These are phyloP conservation scores for Podaxis sp. DNA, from an alignment of 768 basidiomycete species.

Conservation along the genomic window DNA sequence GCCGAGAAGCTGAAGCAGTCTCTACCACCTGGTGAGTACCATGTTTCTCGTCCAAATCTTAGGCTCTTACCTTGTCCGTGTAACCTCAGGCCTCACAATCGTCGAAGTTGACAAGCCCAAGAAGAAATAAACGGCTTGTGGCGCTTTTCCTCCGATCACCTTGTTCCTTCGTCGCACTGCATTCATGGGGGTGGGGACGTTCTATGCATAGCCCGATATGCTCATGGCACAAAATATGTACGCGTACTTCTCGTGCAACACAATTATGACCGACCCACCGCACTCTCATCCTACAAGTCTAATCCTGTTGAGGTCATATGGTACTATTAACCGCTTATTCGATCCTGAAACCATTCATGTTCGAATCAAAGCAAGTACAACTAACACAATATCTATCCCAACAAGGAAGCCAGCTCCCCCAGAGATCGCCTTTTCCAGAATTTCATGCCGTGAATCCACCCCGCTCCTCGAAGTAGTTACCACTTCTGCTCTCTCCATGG, in stretches of 20 bases:
- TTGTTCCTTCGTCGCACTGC: slow-evolving; percentile 6
- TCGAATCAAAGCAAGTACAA: slow-evolving; percentile 5
- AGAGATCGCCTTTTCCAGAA: slow-evolving; percentile 20
- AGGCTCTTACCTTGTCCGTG: neutral
- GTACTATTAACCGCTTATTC: neutral
- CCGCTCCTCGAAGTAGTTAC: slow-evolving; percentile 13
- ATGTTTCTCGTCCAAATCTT: neutral
- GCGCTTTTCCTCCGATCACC: slow-evolving; percentile 16
- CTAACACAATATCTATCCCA: slow-evolving; percentile 14
- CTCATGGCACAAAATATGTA: slow-evolving; percentile 9
- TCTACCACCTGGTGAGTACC: slow-evolving; percentile 84
- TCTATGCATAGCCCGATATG: slow-evolving; percentile 18
- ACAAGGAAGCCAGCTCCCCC: slow-evolving; percentile 23
- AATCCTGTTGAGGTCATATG: neutral
- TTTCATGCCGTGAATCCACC: slow-evolving; percentile 9
- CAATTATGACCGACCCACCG: slow-evolving; percentile 1
- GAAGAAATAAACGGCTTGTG: slow-evolving; percentile 61
- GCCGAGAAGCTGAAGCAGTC: slow-evolving; percentile 96
- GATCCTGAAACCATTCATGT: neutral
- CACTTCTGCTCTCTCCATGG: slow-evolving; percentile 22
- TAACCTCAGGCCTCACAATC: slow-evolving; percentile 59
- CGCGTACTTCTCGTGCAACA: slow-evolving; percentile 5
- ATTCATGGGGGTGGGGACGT: slow-evolving; percentile 3
- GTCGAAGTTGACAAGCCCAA: slow-evolving; percentile 73
- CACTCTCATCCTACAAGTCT: neutral